Base-by-base conservation (phyloP, 116 monocot species). In the Cymodocea nodosa region DNA sequence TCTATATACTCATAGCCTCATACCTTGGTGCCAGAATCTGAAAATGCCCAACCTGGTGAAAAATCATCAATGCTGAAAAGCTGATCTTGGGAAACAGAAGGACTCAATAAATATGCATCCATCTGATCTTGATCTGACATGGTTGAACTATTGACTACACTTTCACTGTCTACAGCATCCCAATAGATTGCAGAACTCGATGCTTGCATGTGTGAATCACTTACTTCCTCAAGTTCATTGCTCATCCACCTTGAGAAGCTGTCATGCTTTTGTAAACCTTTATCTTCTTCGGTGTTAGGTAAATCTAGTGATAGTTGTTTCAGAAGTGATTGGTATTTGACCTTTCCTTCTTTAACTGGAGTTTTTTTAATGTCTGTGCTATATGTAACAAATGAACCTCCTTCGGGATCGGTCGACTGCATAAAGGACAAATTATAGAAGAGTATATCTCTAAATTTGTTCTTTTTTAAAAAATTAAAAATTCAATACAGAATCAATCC, bases 241-340 rank as follows among this genome's bases (percentile, higher is more conserved):
- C 87, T 94, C 89, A 87, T 86, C 94, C 94, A 94, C 71, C 75
- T 78, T 1, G 82, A 84, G 74, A 94, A 94, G 71, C 94, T 94
- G 57, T 89, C 94, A 63, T 78, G 75, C 66, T 89, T 89, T 68
- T 85, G 87, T 35, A 94, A 76, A 52, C 82, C 85, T 68, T 81
- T 63, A 16, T 73, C 87, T 56, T 69, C 70, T 72, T 78, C 79
- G 12, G 23, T 44, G 59, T 71, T 76, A 36, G 78, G 63, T 23
- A 86, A 57, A 39, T 79, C 85, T 51, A 78, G 18, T 34, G 88
- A 83, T 52, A 78, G 15, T 35, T 89, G 89, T 63, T 82, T 87
- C 48, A 73, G 25, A 65, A 90, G 79, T 25, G 78, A 44, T 35
- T 68, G 20, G 63, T 74, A 70, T n/a, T 58, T 73, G 37, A 52